phyloP scores from a whole-genome alignment of 371 early-diverging fungal genomes.

The Mucor racemosus region DNA sequence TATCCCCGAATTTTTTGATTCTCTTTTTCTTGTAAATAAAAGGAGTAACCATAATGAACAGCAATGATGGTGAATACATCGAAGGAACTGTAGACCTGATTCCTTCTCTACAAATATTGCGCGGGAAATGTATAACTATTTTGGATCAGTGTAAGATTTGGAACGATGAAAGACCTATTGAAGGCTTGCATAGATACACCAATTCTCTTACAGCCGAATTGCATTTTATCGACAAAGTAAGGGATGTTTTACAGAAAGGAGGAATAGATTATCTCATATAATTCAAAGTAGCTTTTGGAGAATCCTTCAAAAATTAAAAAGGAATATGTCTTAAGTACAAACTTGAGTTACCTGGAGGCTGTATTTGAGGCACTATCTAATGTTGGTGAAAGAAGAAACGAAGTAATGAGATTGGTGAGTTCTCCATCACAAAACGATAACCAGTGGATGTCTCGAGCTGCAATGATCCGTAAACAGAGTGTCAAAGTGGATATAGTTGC shows the following conservation, averaged over 20 bases:
- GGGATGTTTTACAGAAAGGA: neutral
- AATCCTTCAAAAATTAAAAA: constrained; percentile 37
- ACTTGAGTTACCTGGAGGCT: constrained; percentile 49
- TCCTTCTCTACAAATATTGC: constrained; percentile 10
- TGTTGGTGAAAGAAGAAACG: constrained; percentile 22
- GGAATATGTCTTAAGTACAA: constrained; percentile 49
- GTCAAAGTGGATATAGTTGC: constrained; percentile 60
- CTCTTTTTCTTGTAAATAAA: neutral
- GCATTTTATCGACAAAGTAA: constrained; percentile 30
- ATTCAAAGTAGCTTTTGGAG: constrained; percentile 33
- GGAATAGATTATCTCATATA: neutral
- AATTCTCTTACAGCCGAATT: constrained; percentile 28
- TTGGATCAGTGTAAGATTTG: constrained; percentile 22
- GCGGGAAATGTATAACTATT: constrained; percentile 14
- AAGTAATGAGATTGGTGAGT: constrained; percentile 39
- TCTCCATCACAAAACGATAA: constrained; percentile 26
- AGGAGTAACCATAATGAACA: neutral
- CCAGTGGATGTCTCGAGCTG: constrained; percentile 37
- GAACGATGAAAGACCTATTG: constrained; percentile 23
- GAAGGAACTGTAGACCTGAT: constrained; percentile 14
- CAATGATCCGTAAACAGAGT: constrained; percentile 31
- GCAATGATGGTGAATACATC: constrained; percentile 4
- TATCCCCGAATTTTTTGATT: too few species aligned
- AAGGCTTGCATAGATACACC: constrained; percentile 27
- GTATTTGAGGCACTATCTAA: constrained; percentile 43